These are phyloP conservation scores for Crithidia expoeki DNA, from an alignment of 208 protist genomes.

Conservation along the genomic window DNA sequence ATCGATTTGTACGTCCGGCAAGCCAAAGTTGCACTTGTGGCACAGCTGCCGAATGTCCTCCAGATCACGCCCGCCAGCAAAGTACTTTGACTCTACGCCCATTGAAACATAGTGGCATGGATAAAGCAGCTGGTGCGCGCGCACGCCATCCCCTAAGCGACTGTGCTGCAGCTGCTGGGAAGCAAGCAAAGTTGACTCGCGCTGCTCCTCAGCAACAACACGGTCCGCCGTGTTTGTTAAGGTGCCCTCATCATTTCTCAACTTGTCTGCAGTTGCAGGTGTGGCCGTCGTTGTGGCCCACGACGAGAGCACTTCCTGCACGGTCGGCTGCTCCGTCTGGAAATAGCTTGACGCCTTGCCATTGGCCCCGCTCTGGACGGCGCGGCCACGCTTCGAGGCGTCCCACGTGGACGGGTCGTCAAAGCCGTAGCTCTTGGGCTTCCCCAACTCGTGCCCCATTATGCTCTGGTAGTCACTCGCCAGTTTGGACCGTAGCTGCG, in stretches of 20 bases:
- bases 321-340: conserved; percentile 46
- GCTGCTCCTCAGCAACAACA: too few species aligned
- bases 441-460: conserved; percentile 53
- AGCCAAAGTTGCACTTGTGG: conserved; percentile 69
- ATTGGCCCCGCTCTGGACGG: conserved; percentile 26
- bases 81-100: conserved; percentile 84
- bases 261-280: not conserved
- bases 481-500: conserved; percentile 64
- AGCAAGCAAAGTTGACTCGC: too few species aligned
- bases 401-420: conserved; percentile 65
- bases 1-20: conserved; percentile 73
- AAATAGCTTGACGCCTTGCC: conserved; percentile 33
- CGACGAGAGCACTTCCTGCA: conserved; percentile 58
- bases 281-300: conserved; percentile 39
- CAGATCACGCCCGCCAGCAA: conserved; percentile 69
- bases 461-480: conserved; percentile 64
- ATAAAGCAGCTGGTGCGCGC: conserved; percentile 76
- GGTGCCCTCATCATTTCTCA: not conserved
- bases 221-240: too few species aligned
- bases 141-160: conserved; percentile 65
- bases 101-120: conserved; percentile 82
- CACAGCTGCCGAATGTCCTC: conserved; percentile 67
- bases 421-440: conserved; percentile 60
- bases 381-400: conserved; percentile 29
- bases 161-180: conserved; percentile 17